Evolutionary conservation across 306 rosid species (phyloP).

Genomic region (Macrotyloma uniflorum): DNA sequence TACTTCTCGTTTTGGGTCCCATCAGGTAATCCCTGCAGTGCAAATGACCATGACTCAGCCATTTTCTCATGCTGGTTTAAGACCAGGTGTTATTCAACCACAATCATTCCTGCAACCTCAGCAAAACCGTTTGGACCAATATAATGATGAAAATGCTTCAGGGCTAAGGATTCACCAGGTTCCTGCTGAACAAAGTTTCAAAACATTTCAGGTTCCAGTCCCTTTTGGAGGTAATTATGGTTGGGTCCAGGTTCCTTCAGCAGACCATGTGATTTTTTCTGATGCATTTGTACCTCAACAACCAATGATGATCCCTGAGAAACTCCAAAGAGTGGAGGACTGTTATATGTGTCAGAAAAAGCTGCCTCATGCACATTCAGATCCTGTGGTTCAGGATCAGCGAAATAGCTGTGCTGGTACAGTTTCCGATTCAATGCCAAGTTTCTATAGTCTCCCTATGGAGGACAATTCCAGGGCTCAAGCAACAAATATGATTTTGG

Average conservation of each 20-base stretch:
- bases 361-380: conserved; percentile 88
- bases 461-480: conserved; percentile 59
- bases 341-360: conserved; percentile 82
- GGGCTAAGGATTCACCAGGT: conserved; percentile 66
- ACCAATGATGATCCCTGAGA: conserved; percentile 56
- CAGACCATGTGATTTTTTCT: conserved; percentile 52
- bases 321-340: conserved; percentile 58
- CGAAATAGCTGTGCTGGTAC: conserved; percentile 47
- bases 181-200: conserved; percentile 76
- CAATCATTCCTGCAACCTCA: conserved; percentile 65
- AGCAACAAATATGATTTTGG: conserved; percentile 51
- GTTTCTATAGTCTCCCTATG: conserved; percentile 50
- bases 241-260: conserved; percentile 65
- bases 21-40: conserved; percentile 61
- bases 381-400: conserved; percentile 70
- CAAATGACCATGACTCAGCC: conserved; percentile 66
- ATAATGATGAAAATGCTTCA: conserved; percentile 57
- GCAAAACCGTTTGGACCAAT: conserved; percentile 58
- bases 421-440: conserved; percentile 56
- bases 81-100: conserved; percentile 61
- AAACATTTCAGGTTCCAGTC: conserved; percentile 62
- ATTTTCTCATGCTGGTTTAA: conserved; percentile 55
- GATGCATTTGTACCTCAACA: conserved; percentile 64
- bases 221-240: conserved; percentile 69
- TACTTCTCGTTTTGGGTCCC: conserved; percentile 45